Evolutionary conservation across 169 alveolate species (phyloP).

Genomic region (Hammondia hammondi): DNA sequence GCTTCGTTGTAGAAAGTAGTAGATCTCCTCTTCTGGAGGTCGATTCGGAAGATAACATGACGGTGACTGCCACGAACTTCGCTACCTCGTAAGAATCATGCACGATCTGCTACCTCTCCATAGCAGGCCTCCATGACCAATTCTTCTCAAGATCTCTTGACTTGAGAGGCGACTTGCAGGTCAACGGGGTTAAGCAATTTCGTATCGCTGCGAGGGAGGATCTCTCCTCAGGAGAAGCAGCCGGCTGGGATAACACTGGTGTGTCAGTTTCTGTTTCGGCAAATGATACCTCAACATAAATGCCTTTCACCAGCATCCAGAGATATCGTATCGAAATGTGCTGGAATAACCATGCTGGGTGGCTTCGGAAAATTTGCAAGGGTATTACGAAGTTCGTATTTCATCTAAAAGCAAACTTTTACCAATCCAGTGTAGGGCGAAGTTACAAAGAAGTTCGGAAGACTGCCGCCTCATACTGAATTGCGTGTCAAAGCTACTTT

Average conservation of each 20-base stretch:
- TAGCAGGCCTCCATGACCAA: no score
- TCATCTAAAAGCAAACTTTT: not conserved
- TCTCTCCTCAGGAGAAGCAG: constrained; percentile 61
- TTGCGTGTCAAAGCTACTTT: constrained; percentile 79
- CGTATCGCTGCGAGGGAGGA: constrained; percentile 67
- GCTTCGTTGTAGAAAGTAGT: constrained; percentile 49
- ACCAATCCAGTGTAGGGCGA: constrained; percentile 71
- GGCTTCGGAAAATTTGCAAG: constrained; percentile 73
- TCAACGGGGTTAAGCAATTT: constrained; percentile 66
- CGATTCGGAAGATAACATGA: constrained; percentile 57
- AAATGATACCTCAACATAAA: not conserved
- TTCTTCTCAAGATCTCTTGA: constrained; percentile 53
- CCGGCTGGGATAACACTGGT: constrained; percentile 74
- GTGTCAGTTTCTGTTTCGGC: not conserved
- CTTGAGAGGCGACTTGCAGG: constrained; percentile 56
- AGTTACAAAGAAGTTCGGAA: constrained; percentile 73
- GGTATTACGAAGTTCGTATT: constrained; percentile 36
- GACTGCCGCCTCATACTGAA: constrained; percentile 78
- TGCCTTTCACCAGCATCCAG: constrained; percentile 43
- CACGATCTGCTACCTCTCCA: not conserved
- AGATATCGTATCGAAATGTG: constrained; percentile 65
- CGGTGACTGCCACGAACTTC: constrained; percentile 45
- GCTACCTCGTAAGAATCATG: constrained; percentile 25
- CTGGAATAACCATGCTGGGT: constrained; percentile 74
- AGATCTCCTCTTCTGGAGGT: constrained; percentile 46